Evolutionary conservation across 2,329 filamentous ascomycete genomes (phyloP), one percentile per base, ranked within the genome.

Genomic region (Claviceps capensis): DNA sequence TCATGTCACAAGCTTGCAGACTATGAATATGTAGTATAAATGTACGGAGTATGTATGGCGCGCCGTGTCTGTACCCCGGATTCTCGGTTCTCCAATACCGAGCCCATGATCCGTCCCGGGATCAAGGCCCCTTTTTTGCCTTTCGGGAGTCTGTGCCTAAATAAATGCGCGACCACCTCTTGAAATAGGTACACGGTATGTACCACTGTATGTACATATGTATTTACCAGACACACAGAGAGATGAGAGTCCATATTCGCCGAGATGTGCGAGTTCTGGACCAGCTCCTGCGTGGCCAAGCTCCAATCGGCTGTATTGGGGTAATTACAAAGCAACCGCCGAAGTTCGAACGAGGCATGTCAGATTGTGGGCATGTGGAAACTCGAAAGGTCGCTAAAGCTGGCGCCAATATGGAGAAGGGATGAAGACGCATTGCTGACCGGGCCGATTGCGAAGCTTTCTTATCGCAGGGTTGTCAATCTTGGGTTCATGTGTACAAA

Each of bases 31-130:
- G n/a, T 19, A 19, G 19, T 19, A 19, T 19, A 19, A 19, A 19
- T 19, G 19, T 34, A 34, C 9, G 9, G 30, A 34, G 30, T 30
- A 30, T 11, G 30, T 34, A 11, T 9, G 9, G 30, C 30, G 30
- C 42, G 46, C 40, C 44, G 46, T 26, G 37, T n/a, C n/a, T 43
- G 41, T n/a, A 48, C 46, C 50, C 50, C 50, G 50, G 50, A 48
- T 47, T 48, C 42, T 52, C 40, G 50, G 50, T 37, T 19, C 34
- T 51, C 42, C 50, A 13, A 17, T 42, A 19, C 14, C 4, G n/a
- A 42, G 41, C 19, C 17, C 41, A 38, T 37, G 17, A 40, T 41
- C 50, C 45, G 47, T 46, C 37, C 23, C 36, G 37, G 30, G 34
- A 44, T 46, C 13, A 34, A 16, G 43, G 26, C 40, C 16, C 17